Evolutionary conservation across 352 stramenopile genomes (phyloP), one percentile per base, ranked within the genome.

Genomic region (Thraustochytrium sp.): DNA sequence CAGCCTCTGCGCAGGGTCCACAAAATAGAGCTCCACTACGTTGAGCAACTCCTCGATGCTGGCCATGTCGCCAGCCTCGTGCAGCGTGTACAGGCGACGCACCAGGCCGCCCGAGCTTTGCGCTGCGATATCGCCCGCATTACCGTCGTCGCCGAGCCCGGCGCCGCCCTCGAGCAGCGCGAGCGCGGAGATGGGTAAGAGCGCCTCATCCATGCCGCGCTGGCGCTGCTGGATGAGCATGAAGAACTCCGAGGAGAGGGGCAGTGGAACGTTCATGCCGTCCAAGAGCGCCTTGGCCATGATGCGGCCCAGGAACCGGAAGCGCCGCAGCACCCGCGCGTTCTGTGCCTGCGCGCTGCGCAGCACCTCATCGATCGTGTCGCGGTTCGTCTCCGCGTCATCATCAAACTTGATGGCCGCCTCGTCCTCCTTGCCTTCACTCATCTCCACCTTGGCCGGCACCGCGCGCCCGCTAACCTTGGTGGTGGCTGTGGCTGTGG

Each of bases 201-300:
- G 46, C 3, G 40, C 68, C 8, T 80, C 68, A 31, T 21, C 44
- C 48, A 51, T 65, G 42, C 68, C 68, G 26, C 68, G 68, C 38
- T 80, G 68, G 18, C 68, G 34, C 29, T 80, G 68, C 38, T 80
- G 68, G 31, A 80, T 61, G 29, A 84, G 49, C 55, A 76, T 76
- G 37, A 84, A 84, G 49, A 84, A 84, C 44, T 76, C 55, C 8
- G 55, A n/a, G 3, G 55, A 73, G 18, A 84, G 49, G 1, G 75
- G 75, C 29, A 84, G 13, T 3, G 75, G 75, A 8, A 84, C 75
- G 36, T 53, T 84, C 75, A 76, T 73, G 40, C 61, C 55, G 46
- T 84, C 75, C 36, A 84, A 36, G 5, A 84, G 29, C 2, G 75
- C 75, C 36, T 84, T 84, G n/a, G 75, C 75, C 55, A 84, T 76